These are phyloP conservation scores for Rhizophora mangle DNA, from an alignment of 345 rosid genomes.

Conservation along the genomic window DNA sequence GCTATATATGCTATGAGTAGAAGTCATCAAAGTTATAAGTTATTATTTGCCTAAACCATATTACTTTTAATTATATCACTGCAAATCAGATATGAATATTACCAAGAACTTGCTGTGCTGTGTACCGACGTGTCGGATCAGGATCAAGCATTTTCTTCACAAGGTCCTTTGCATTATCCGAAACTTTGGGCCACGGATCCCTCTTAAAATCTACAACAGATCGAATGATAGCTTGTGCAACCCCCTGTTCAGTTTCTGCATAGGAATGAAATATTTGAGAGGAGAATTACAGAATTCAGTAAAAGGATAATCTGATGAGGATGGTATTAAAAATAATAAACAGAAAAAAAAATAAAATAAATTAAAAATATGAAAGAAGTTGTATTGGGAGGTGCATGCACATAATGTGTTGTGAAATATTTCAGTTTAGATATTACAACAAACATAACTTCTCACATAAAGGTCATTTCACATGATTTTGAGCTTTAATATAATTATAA, in stretches of 20 bases:
- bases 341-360: no score
- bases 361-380: no score
- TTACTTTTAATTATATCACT: no score
- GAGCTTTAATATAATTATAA: no score
- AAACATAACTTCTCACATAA: no score
- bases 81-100: background rate
- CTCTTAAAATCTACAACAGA: constrained; percentile 26
- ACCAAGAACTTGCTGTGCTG: constrained; percentile 39
- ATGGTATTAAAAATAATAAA: background rate
- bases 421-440: no score
- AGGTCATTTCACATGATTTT: no score
- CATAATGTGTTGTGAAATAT: no score
- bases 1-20: background rate
- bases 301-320: background rate
- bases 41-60: no score
- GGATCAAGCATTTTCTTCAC: constrained; percentile 38
- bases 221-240: constrained; percentile 32
- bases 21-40: background rate
- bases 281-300: background rate
- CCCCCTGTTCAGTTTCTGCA: constrained; percentile 41
- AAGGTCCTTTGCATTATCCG: constrained; percentile 36
- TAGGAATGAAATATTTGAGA: background rate
- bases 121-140: constrained; percentile 28
- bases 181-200: constrained; percentile 38
- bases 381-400: no score